Percentiles rank a stretch among this genome's conserved stretches.
Conservation (phyloP, 176 grass and related monocot genomes). For the Oryza nivara region DNA sequence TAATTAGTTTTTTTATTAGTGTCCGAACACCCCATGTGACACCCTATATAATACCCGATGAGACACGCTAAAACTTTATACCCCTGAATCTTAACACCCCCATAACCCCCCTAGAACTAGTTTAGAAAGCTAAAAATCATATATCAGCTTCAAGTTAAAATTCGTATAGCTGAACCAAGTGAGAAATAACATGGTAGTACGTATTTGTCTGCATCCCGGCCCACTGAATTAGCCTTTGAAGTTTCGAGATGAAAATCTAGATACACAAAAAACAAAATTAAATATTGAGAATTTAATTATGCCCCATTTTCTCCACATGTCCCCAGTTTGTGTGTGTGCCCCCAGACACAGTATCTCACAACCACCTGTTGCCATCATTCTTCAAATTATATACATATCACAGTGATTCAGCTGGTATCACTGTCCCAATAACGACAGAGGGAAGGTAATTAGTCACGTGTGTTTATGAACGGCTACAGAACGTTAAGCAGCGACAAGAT, state of each 20-base stretch:
- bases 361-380: slow-evolving; percentile 38
- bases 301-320: neutral
- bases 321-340: neutral
- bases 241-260: neutral
- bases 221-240: neutral
- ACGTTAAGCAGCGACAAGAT: slow-evolving; percentile 30
- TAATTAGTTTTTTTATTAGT: too few species aligned
- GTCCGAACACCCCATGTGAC: too few species aligned
- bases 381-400: slow-evolving; percentile 42
- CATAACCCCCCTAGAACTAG: neutral
- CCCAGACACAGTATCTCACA: neutral
- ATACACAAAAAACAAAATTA: slow-evolving; percentile 8
- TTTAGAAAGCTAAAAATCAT: neutral
- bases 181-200: neutral
- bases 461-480: slow-evolving; percentile 32
- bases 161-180: neutral
- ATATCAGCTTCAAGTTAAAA: neutral
- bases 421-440: slow-evolving; percentile 34
- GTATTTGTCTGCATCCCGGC: neutral
- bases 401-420: slow-evolving; percentile 48
- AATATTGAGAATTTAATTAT: neutral
- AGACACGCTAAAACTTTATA: too few species aligned
- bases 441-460: slow-evolving; percentile 50
- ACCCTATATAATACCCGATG: too few species aligned
- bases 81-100: too few species aligned